Evolutionary conservation across 2,329 filamentous ascomycete genomes (phyloP).

Genomic region (Lecanicillium sp.): DNA sequence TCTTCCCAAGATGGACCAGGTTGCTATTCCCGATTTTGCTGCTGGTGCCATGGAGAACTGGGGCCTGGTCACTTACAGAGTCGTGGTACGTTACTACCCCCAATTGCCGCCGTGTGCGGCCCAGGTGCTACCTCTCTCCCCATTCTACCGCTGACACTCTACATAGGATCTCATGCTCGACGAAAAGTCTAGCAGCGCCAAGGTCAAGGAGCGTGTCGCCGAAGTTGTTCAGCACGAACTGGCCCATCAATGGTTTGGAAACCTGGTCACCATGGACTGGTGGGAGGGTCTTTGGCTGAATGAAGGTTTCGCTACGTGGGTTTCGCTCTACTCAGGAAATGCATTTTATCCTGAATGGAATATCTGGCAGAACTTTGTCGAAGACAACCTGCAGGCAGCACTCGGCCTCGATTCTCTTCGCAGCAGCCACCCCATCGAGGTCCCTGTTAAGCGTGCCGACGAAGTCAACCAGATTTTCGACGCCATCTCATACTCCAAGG

Average conservation of each 20-base stretch:
- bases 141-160: too few species aligned
- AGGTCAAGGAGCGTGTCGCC: constrained; percentile 84
- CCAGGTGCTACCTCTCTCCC: too few species aligned
- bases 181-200: constrained; percentile 82
- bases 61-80: constrained; percentile 90
- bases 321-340: constrained; percentile 69
- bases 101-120: too few species aligned
- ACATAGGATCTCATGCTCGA: constrained; percentile 60
- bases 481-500: constrained; percentile 95
- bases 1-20: constrained; percentile 47
- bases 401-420: constrained; percentile 81
- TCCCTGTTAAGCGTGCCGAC: constrained; percentile 88
- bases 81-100: constrained; percentile 41
- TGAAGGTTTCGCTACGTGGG: constrained; percentile 67
- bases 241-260: constrained; percentile 97
- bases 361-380: constrained; percentile 93
- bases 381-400: constrained; percentile 82
- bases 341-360: constrained; percentile 97
- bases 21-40: constrained; percentile 91
- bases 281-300: constrained; percentile 98
- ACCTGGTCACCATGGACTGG: constrained; percentile 96
- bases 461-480: constrained; percentile 99
- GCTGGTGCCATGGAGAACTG: constrained; percentile 98
- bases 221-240: constrained; percentile 96
- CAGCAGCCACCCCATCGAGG: constrained; percentile 94